These are phyloP conservation scores for Cucurbita ficifolia DNA, from an alignment of 306 rosid genomes.

Conservation along the genomic window DNA sequence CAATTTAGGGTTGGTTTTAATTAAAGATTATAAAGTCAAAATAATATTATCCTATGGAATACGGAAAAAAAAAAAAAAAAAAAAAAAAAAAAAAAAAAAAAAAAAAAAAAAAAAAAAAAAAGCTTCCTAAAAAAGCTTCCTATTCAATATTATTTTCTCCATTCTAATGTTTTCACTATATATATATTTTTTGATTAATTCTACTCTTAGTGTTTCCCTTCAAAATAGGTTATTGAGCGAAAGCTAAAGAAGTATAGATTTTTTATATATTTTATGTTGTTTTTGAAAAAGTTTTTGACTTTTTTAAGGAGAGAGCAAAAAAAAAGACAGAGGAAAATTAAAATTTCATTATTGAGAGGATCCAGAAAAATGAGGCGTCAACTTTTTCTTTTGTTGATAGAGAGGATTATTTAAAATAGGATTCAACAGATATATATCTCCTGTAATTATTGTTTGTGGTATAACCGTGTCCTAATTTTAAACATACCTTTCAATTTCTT, in stretches of 20 bases:
- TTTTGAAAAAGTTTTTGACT: background rate
- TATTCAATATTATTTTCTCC: background rate
- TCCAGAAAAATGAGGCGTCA: slow-evolving; percentile 7
- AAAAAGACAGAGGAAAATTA: slow-evolving; percentile 5
- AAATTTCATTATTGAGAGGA: background rate
- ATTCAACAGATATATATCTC: background rate
- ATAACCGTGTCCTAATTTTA: background rate
- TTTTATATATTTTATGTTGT: background rate
- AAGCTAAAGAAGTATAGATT: too few relatives aligned
- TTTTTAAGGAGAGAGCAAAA: too few relatives aligned
- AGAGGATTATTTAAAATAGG: background rate
- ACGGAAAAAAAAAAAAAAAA: too few relatives aligned
- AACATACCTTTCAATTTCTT: too few relatives aligned
- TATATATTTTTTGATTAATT: background rate
- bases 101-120: too few relatives aligned
- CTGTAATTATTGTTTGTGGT: background rate
- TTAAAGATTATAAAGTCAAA: background rate
- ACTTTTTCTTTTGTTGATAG: background rate
- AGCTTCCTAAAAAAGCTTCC: too few relatives aligned
- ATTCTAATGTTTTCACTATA: background rate
- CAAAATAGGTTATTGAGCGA: background rate
- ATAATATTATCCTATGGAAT: background rate
- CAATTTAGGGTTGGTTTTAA: background rate
- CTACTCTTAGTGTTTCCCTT: background rate
- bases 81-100: too few relatives aligned